Conservation (phyloP, 176 grass and related monocot genomes). For the Rhynchospora tenuis region DNA sequence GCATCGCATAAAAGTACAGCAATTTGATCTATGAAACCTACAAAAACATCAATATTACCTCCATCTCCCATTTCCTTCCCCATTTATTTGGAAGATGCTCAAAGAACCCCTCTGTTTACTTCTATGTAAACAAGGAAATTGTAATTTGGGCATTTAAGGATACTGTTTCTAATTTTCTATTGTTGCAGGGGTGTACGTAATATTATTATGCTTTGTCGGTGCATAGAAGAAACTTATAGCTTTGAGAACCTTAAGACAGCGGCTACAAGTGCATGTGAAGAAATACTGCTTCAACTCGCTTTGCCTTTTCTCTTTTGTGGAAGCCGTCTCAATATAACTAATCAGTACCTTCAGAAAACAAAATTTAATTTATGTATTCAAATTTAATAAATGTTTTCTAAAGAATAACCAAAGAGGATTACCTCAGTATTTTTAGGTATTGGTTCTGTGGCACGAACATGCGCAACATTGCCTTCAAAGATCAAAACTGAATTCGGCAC, state of each 20-base stretch:
- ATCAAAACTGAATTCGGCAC: constrained; percentile 90
- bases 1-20: background rate
- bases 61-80: background rate
- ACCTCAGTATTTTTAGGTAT: constrained; percentile 79
- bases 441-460: constrained; percentile 65
- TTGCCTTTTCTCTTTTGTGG: constrained; percentile 59
- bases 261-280: constrained; percentile 66
- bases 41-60: background rate
- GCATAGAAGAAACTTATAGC: constrained; percentile 1
- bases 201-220: background rate
- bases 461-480: constrained; percentile 68
- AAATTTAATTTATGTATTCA: background rate
- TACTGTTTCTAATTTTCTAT: background rate
- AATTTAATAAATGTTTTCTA: constrained; percentile 16
- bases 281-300: constrained; percentile 83
- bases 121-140: background rate
- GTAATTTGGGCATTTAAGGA: background rate
- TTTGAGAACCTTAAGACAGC: constrained; percentile 61
- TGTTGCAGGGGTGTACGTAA: background rate
- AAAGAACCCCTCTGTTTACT: background rate
- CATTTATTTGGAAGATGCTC: background rate
- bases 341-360: constrained; percentile 56
- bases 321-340: constrained; percentile 95
- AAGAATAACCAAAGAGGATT: constrained; percentile 19
- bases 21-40: background rate